phyloP scores from a whole-genome alignment of 2,329 filamentous ascomycete genomes.

The Neonectria punicea region DNA sequence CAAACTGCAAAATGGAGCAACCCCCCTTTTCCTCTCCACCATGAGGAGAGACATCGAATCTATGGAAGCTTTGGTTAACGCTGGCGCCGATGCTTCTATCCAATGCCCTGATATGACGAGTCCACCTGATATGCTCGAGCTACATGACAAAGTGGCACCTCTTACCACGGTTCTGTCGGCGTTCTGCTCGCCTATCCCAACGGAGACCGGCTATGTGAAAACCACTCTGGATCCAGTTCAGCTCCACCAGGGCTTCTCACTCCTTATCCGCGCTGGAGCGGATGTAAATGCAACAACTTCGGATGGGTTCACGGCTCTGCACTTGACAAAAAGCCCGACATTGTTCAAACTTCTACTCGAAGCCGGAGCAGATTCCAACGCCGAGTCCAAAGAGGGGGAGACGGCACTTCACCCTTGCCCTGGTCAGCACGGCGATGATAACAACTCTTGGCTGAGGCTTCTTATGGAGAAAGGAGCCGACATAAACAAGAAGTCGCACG shows the following conservation, averaged over 20 bases:
- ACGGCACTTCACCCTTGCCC: conserved; percentile 1
- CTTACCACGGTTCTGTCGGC: neutral
- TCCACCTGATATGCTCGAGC: neutral
- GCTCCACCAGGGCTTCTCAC: neutral
- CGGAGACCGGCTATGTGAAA: no score
- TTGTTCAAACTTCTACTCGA: conserved; percentile 2
- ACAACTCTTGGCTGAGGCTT: neutral
- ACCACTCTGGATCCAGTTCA: neutral
- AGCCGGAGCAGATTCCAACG: conserved; percentile 7
- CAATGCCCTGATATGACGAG: neutral
- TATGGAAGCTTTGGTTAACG: conserved; percentile 4
- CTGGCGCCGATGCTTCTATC: conserved; percentile 3
- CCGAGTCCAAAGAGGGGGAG: neutral
- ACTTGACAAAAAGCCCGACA: neutral
- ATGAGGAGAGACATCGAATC: neutral
- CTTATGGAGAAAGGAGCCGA: neutral
- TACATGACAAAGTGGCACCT: neutral
- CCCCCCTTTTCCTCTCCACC: neutral
- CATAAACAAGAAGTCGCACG: conserved; percentile 2
- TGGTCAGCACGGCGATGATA: neutral
- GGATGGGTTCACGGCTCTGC: neutral
- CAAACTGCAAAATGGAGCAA: no score
- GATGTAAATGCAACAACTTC: conserved; percentile 1
- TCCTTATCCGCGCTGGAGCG: conserved; percentile 7
- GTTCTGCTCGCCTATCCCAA: neutral